A percentile compares a stretch with the other conserved stretches of the same genome.
Conservation (phyloP, 1,284 basidiomycete species). For the Microstroma glucosiphilum region DNA sequence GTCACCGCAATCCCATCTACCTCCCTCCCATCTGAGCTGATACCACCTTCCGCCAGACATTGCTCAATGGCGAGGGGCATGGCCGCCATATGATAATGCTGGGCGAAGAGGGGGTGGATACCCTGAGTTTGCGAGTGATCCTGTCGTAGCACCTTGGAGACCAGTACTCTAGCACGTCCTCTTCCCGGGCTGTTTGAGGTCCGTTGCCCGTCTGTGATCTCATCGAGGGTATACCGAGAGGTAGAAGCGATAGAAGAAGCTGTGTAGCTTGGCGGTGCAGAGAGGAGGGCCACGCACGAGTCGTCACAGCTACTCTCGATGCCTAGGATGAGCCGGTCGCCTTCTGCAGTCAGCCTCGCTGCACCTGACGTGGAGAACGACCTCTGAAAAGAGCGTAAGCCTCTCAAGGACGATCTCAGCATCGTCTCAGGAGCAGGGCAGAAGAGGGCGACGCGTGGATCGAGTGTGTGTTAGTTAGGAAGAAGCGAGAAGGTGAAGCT, state of each 20-base stretch:
- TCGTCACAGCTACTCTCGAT: conserved; percentile 43
- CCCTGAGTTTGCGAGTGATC: conserved; percentile 40
- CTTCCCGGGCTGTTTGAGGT: background rate
- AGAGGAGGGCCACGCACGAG: conserved; percentile 42
- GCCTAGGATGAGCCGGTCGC: background rate
- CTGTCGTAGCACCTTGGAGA: conserved; percentile 36
- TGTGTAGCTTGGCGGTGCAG: conserved; percentile 17
- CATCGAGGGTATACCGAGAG: background rate
- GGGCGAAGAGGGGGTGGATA: conserved; percentile 42
- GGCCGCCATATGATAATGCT: conserved; percentile 26
- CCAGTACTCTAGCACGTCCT: conserved; percentile 27
- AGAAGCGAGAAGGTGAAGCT: no score
- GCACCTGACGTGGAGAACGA: no score
- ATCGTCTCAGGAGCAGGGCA: no score
- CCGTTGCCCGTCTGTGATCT: background rate
- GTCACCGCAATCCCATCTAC: conserved; percentile 48
- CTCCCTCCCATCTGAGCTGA: conserved; percentile 14
- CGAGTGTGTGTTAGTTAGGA: no score
- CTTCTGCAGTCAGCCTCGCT: no score
- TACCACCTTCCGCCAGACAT: conserved; percentile 8
- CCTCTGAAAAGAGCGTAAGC: no score
- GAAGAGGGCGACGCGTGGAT: no score
- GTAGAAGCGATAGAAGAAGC: background rate
- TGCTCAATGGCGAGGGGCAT: conserved; percentile 25
- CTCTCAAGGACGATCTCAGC: no score